These are phyloP conservation scores for Saccharum hybrid DNA, from an alignment of 202 grass and related monocot genomes.

Conservation along the genomic window DNA sequence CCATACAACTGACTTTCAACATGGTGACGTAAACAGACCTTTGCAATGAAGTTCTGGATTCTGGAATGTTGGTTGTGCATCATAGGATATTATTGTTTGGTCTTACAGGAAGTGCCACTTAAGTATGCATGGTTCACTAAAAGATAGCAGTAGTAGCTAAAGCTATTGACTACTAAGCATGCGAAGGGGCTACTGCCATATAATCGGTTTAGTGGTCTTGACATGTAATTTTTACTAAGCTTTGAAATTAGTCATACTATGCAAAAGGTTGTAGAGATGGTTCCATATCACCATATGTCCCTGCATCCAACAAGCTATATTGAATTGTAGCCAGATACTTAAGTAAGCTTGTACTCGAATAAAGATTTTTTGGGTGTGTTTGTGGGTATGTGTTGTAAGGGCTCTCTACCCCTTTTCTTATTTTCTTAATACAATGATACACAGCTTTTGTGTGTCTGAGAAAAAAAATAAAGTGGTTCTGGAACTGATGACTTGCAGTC, in stretches of 20 bases:
- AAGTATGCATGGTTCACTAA: constrained; percentile 26
- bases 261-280: neutral
- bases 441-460: neutral
- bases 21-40: constrained; percentile 23
- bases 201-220: constrained; percentile 6
- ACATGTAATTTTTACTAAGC: neutral
- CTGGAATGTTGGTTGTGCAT: neutral
- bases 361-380: neutral
- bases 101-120: constrained; percentile 15
- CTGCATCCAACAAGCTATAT: neutral
- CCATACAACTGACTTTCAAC: constrained; percentile 3
- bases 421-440: neutral
- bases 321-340: neutral
- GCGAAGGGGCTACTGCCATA: neutral
- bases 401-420: neutral
- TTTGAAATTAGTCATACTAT: neutral
- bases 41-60: constrained; percentile 26
- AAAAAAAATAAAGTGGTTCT: neutral
- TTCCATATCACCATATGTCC: neutral
- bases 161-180: constrained; percentile 9
- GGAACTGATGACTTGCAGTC: neutral
- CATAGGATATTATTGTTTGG: constrained; percentile 9
- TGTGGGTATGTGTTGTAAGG: neutral
- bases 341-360: neutral
- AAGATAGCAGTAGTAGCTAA: constrained; percentile 4